These are phyloP conservation scores for Bassia scoparia DNA, from an alignment of 148 eudicot genomes.

Conservation along the genomic window DNA sequence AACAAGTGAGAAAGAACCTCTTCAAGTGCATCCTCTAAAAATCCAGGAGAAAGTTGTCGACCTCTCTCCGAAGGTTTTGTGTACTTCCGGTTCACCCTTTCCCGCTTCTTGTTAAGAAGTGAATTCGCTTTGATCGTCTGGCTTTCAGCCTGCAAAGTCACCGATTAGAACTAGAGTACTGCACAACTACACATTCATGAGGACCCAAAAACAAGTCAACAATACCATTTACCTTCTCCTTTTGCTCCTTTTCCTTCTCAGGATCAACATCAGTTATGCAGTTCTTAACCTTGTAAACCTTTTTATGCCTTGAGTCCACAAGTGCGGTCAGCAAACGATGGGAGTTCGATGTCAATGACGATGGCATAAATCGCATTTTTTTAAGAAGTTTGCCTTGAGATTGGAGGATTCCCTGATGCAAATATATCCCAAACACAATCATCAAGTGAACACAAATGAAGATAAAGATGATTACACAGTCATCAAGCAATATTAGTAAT, in stretches of 20 bases:
- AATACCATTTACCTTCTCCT: slow-evolving; percentile 54
- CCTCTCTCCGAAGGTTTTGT: slow-evolving; percentile 68
- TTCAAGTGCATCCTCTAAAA: slow-evolving; percentile 86
- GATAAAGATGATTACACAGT: too few relatives aligned
- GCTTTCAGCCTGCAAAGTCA: slow-evolving; percentile 66
- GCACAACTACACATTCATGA: slow-evolving; percentile 4
- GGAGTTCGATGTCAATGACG: slow-evolving; percentile 86
- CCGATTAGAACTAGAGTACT: background rate
- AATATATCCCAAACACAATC: slow-evolving; percentile 8
- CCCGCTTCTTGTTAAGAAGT: slow-evolving; percentile 74
- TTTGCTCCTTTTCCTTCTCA: slow-evolving; percentile 96
- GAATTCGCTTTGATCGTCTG: slow-evolving; percentile 81
- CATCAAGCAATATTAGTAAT: background rate
- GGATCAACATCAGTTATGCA: slow-evolving; percentile 96
- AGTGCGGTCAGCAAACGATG: slow-evolving; percentile 89
- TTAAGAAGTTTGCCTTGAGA: slow-evolving; percentile 81
- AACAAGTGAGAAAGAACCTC: slow-evolving; percentile 45
- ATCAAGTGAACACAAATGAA: slow-evolving; percentile 9
- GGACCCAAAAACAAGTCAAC: background rate
- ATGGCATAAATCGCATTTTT: slow-evolving; percentile 98
- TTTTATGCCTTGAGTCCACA: slow-evolving; percentile 93
- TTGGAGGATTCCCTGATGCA: slow-evolving; percentile 79
- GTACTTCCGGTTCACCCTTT: slow-evolving; percentile 84
- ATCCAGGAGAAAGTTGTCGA: slow-evolving; percentile 93
- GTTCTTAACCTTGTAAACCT: slow-evolving; percentile 83